Percentiles rank a stretch among this genome's conserved stretches.
Evolutionary conservation across 192 early-diverging fungal species (phyloP).

Genomic region (Coemansia sp.): DNA sequence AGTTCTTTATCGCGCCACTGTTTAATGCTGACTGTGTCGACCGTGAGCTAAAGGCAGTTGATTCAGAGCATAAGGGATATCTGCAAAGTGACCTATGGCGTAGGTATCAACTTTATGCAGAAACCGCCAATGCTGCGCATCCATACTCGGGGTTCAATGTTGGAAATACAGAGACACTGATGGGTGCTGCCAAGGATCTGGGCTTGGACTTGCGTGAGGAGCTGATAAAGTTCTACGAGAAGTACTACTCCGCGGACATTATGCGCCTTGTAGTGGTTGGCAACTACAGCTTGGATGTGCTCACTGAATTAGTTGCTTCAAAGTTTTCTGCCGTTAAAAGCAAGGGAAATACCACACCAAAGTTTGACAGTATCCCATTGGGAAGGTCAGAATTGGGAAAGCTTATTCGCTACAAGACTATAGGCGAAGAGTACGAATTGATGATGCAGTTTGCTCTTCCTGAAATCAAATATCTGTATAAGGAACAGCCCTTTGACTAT

Average conservation of each 20-base stretch:
- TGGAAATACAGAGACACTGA: slow-evolving; percentile 84
- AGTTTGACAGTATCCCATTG: slow-evolving; percentile 66
- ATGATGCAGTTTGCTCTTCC: slow-evolving; percentile 83
- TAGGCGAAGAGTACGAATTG: slow-evolving; percentile 70
- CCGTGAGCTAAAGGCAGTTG: slow-evolving; percentile 86
- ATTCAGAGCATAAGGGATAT: slow-evolving; percentile 91
- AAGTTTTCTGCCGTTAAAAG: slow-evolving; percentile 80
- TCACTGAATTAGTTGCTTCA: slow-evolving; percentile 76
- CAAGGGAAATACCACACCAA: slow-evolving; percentile 63
- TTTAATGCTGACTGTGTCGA: slow-evolving; percentile 82
- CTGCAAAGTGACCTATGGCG: slow-evolving; percentile 63
- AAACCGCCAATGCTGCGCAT: slow-evolving; percentile 61
- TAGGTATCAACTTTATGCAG: neutral
- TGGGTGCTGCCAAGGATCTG: slow-evolving; percentile 36
- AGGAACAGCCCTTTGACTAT: slow-evolving; percentile 64
- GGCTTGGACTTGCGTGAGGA: slow-evolving; percentile 77
- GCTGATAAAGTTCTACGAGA: slow-evolving; percentile 76
- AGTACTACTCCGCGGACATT: slow-evolving; percentile 88
- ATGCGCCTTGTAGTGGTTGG: slow-evolving; percentile 91
- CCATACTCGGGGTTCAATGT: slow-evolving; percentile 83
- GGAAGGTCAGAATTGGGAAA: slow-evolving; percentile 67
- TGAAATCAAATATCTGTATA: slow-evolving; percentile 61
- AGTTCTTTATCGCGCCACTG: slow-evolving; percentile 89
- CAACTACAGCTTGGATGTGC: slow-evolving; percentile 71
- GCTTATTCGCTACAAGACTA: slow-evolving; percentile 66